These are phyloP conservation scores for Trichophyton benhamiae DNA, from an alignment of 2,329 filamentous ascomycete species.

Conservation along the genomic window DNA sequence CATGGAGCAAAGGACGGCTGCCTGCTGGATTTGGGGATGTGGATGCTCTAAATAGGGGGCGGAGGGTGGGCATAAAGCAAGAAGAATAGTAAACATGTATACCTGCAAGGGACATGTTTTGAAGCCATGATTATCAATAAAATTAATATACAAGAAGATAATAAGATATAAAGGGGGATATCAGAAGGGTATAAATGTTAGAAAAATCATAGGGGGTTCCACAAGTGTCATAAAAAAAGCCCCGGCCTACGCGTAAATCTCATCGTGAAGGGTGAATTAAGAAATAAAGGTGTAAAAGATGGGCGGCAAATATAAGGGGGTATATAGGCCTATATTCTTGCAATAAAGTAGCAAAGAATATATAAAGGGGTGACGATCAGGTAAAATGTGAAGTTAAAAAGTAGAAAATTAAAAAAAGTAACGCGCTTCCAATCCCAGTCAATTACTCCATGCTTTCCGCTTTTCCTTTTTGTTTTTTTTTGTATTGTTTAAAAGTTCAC, in stretches of 20 bases:
- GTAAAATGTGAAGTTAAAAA: not conserved
- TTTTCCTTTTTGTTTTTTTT: not conserved
- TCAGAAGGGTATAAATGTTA: slow-evolving; percentile 5
- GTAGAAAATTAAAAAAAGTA: not conserved
- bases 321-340: not conserved
- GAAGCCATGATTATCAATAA: not conserved
- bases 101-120: not conserved
- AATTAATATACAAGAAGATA: not conserved
- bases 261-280: not conserved
- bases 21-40: not conserved
- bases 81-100: not conserved
- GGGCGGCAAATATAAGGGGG: not conserved
- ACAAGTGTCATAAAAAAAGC: not conserved
- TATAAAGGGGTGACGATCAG: not conserved
- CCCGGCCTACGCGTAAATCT: slow-evolving; percentile 1
- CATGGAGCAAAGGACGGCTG: no score
- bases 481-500: slow-evolving; percentile 9
- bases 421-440: not conserved
- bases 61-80: not conserved
- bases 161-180: not conserved
- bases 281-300: not conserved
- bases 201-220: not conserved
- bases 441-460: not conserved
- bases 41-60: not conserved
- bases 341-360: not conserved